These are phyloP conservation scores for Pseudopyricularia cyperi DNA, from an alignment of 2,329 filamentous ascomycete species.

Conservation along the genomic window DNA sequence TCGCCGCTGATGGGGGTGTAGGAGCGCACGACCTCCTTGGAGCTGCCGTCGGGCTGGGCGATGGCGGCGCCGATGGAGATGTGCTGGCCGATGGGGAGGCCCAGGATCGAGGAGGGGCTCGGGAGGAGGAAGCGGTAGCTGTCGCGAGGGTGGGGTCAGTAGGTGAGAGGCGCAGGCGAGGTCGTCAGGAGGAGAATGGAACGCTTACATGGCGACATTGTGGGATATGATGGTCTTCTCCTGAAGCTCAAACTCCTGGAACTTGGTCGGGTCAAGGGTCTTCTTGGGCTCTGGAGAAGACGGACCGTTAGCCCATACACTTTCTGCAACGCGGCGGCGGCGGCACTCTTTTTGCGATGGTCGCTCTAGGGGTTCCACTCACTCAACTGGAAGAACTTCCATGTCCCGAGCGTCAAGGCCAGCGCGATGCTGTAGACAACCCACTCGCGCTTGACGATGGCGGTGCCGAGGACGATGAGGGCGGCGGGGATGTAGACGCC, in stretches of 20 bases:
- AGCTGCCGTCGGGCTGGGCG: constrained; percentile 50
- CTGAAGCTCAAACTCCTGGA: constrained; percentile 85
- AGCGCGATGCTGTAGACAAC: constrained; percentile 55
- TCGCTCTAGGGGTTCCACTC: constrained; percentile 22
- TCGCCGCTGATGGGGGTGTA: constrained; percentile 90
- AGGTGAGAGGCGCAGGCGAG: not conserved
- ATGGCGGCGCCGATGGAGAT: constrained; percentile 85
- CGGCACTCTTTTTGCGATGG: no score
- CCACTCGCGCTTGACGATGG: constrained; percentile 70
- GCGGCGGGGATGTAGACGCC: constrained; percentile 75
- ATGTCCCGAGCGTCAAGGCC: constrained; percentile 51
- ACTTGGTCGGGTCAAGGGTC: constrained; percentile 62
- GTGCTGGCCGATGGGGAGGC: constrained; percentile 96
- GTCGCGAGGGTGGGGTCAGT: constrained; percentile 3
- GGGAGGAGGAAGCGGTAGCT: constrained; percentile 91
- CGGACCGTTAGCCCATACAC: not conserved
- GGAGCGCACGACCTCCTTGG: constrained; percentile 77
- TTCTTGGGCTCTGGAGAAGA: constrained; percentile 52
- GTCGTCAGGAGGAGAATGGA: not conserved
- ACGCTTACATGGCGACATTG: constrained; percentile 83
- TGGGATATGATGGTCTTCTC: constrained; percentile 95
- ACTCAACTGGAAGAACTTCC: constrained; percentile 63
- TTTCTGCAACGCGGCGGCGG: not conserved
- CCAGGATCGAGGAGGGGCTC: constrained; percentile 65
- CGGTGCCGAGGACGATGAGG: constrained; percentile 62